Evolutionary conservation across 805 yeast genomes (phyloP).

Genomic region (Ogataea nonfermentans): DNA sequence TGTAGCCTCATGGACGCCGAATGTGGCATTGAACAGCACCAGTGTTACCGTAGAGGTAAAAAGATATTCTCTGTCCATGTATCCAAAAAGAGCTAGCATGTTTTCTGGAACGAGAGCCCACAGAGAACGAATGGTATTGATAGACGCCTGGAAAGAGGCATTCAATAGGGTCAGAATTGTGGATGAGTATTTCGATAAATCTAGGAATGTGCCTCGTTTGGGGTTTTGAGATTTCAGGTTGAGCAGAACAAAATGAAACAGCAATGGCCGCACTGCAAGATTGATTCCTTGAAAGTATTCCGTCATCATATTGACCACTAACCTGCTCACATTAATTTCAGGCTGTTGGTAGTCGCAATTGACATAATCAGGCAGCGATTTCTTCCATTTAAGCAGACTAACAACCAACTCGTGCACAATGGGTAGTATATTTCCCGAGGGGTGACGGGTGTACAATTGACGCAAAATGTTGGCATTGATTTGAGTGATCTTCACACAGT

Average conservation of each 20-base stretch:
- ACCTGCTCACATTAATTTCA: conserved; percentile 57
- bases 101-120: conserved; percentile 76
- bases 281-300: conserved; percentile 83
- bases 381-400: conserved; percentile 66
- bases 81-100: conserved; percentile 83
- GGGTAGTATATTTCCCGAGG: conserved; percentile 72
- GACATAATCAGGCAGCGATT: conserved; percentile 59
- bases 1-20: conserved; percentile 79
- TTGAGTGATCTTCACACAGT: conserved; percentile 75
- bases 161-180: conserved; percentile 66
- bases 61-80: conserved; percentile 82
- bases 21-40: conserved; percentile 71
- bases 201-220: conserved; percentile 46
- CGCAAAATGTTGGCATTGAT: conserved; percentile 73
- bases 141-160: conserved; percentile 78
- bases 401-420: conserved; percentile 69
- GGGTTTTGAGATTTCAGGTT: conserved; percentile 46
- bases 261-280: conserved; percentile 70
- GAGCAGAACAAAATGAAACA: conserved; percentile 72
- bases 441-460: conserved; percentile 70
- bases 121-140: conserved; percentile 66
- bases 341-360: conserved; percentile 59
- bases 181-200: conserved; percentile 64
- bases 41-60: conserved; percentile 76
- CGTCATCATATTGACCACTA: conserved; percentile 72